Evolutionary conservation across 1,139 yeast genomes (phyloP).

Genomic region (Kluyveromyces sp.): DNA sequence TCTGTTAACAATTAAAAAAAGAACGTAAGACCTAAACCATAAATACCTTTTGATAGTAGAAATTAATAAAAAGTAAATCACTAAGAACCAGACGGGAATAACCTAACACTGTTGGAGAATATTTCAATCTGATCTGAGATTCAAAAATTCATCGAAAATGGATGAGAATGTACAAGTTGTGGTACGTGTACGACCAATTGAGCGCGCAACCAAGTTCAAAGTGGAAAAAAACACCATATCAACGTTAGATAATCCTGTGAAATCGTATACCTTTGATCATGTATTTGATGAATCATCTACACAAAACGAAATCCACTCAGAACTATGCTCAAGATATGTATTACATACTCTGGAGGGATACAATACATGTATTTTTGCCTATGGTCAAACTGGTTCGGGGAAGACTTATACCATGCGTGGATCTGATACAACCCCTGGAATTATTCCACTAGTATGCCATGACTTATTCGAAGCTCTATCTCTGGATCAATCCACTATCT

Average conservation of each 20-base stretch:
- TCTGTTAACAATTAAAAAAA: too few species aligned
- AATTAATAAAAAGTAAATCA: too few species aligned
- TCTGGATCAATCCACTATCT: slow-evolving; percentile 4
- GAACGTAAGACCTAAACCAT: too few species aligned
- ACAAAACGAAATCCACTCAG: slow-evolving; percentile 9
- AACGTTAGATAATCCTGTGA: background rate
- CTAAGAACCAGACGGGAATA: too few species aligned
- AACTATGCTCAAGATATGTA: slow-evolving; percentile 10
- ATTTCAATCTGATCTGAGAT: background rate
- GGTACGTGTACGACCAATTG: slow-evolving; percentile 1
- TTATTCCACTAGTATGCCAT: slow-evolving; percentile 44
- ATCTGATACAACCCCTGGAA: slow-evolving; percentile 44
- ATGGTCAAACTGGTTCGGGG: slow-evolving; percentile 94
- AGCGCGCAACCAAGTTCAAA: background rate
- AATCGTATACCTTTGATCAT: slow-evolving; percentile 3
- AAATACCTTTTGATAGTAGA: too few species aligned
- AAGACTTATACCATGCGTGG: slow-evolving; percentile 82
- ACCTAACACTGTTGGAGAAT: too few species aligned
- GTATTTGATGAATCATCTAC: slow-evolving; percentile 2
- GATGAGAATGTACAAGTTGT: slow-evolving; percentile 3
- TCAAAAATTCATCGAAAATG: background rate
- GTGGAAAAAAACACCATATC: background rate
- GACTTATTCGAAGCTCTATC: slow-evolving; percentile 11
- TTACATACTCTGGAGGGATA: slow-evolving; percentile 58
- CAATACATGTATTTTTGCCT: slow-evolving; percentile 85